Evolutionary conservation across 2,329 filamentous ascomycete genomes (phyloP).

Genomic region (Sclerotinia nivalis): DNA sequence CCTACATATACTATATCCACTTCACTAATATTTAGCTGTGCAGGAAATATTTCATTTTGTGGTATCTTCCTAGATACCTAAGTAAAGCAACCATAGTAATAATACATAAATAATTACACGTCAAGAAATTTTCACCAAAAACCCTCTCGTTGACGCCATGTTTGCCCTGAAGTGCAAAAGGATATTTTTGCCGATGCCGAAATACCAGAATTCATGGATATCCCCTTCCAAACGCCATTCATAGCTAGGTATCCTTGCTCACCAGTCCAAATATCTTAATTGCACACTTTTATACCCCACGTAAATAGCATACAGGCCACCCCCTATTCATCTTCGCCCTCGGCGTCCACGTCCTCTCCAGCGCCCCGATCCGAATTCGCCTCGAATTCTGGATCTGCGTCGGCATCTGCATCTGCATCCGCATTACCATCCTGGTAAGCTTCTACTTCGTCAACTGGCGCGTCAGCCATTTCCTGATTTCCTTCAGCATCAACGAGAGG

Average conservation of each 20-base stretch:
- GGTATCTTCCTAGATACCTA: slow-evolving; percentile 7
- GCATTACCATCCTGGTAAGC: background rate
- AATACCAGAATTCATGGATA: slow-evolving; percentile 7
- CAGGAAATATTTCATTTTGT: slow-evolving; percentile 6
- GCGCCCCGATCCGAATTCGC: background rate
- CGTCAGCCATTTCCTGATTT: slow-evolving; percentile 43
- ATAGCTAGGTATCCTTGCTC: slow-evolving; percentile 14
- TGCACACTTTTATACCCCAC: background rate
- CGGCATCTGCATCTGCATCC: slow-evolving; percentile 3
- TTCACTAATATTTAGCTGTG: too few species aligned
- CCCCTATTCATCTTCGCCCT: slow-evolving; percentile 13
- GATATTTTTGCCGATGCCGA: slow-evolving; percentile 11
- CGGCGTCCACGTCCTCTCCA: slow-evolving; percentile 1
- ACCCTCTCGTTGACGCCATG: slow-evolving; percentile 14
- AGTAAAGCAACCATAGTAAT: slow-evolving; percentile 1
- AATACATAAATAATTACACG: slow-evolving; percentile 22
- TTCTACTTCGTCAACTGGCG: slow-evolving; percentile 31
- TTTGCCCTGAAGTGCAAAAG: slow-evolving; percentile 7
- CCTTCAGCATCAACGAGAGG: slow-evolving; percentile 28
- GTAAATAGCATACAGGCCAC: slow-evolving; percentile 3
- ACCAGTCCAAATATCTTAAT: slow-evolving; percentile 5
- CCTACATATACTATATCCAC: too few species aligned
- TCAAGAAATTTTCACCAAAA: slow-evolving; percentile 5
- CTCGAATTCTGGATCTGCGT: background rate
- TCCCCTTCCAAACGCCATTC: slow-evolving; percentile 16